Percentiles rank a stretch among this genome's conserved stretches.
These are phyloP conservation scores for Bretziella fagacearum DNA, from an alignment of 2,329 filamentous ascomycete species.

Conservation along the genomic window DNA sequence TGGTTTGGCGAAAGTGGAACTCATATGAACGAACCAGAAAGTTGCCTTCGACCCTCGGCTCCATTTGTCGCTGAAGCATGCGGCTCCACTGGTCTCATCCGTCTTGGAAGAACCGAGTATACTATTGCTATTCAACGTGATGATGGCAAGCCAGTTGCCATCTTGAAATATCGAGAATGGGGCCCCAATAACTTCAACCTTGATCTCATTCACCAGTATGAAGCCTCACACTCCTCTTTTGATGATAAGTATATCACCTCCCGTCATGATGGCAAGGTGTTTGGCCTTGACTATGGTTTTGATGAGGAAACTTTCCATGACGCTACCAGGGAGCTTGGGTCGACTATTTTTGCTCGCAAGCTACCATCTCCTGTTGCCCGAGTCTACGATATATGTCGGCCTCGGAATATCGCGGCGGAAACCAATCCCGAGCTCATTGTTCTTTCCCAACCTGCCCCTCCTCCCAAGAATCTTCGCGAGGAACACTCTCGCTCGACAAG, in stretches of 20 bases:
- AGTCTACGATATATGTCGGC: conserved; percentile 75
- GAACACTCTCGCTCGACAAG: conserved; percentile 40
- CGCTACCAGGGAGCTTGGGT: conserved; percentile 22
- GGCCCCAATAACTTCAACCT: conserved; percentile 77
- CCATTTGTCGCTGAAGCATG: conserved; percentile 60
- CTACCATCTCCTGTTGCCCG: conserved; percentile 65
- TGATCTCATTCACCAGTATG: conserved; percentile 71
- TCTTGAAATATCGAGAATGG: conserved; percentile 88
- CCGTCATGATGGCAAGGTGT: conserved; percentile 66
- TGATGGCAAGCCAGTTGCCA: conserved; percentile 63
- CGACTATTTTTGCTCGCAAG: conserved; percentile 47
- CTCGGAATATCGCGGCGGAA: conserved; percentile 42
- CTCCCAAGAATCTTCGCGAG: conserved; percentile 31
- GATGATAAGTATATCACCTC: conserved; percentile 83
- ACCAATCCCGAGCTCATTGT: conserved; percentile 63
- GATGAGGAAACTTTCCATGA: conserved; percentile 26
- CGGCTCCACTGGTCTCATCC: conserved; percentile 61
- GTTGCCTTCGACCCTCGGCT: conserved; percentile 54
- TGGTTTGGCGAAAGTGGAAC: conserved; percentile 64
- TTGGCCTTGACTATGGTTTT: conserved; percentile 51
- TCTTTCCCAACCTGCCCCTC: conserved; percentile 68
- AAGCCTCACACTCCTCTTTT: conserved; percentile 40
- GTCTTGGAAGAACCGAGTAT: conserved; percentile 76
- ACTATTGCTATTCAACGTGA: conserved; percentile 68
- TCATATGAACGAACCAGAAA: conserved; percentile 51